Evolutionary conservation across 129 eudicot genomes (phyloP).

Genomic region (Flaveria trinervia): DNA sequence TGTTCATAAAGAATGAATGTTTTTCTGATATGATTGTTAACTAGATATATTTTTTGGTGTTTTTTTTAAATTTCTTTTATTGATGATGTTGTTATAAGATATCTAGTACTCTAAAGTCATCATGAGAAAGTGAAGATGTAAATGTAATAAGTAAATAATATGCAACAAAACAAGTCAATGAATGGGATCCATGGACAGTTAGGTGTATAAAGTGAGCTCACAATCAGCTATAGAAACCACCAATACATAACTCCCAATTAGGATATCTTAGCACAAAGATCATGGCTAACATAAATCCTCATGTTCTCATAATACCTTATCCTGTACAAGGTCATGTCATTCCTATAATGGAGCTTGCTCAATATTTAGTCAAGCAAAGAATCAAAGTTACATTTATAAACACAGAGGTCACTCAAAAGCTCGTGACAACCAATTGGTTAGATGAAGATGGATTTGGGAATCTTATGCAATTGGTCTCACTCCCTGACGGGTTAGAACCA

Average conservation of each 20-base stretch:
- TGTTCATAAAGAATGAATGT: no score
- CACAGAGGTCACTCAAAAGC: slow-evolving; percentile 47
- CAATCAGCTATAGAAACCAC: not conserved
- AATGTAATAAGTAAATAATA: no score
- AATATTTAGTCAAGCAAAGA: slow-evolving; percentile 20
- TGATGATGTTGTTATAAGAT: no score
- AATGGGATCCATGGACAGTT: not conserved
- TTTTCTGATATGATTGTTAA: no score
- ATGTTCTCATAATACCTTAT: slow-evolving; percentile 45
- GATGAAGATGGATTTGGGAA: slow-evolving; percentile 21
- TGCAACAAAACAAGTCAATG: not conserved
- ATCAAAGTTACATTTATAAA: slow-evolving; percentile 42
- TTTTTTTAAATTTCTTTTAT: no score
- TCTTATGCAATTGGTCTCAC: slow-evolving; percentile 28
- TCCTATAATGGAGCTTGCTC: slow-evolving; percentile 52
- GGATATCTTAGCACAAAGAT: no score
- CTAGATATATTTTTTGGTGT: no score
- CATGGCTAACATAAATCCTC: slow-evolving; percentile 29
- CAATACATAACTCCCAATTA: not conserved
- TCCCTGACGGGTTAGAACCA: slow-evolving; percentile 42
- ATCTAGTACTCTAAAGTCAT: no score
- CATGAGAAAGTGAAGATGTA: no score
- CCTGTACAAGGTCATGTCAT: slow-evolving; percentile 71
- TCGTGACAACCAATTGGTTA: slow-evolving; percentile 19
- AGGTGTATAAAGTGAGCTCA: not conserved